Conservation (phyloP, 2,329 filamentous ascomycete species). For the Trichoderma sp. region DNA sequence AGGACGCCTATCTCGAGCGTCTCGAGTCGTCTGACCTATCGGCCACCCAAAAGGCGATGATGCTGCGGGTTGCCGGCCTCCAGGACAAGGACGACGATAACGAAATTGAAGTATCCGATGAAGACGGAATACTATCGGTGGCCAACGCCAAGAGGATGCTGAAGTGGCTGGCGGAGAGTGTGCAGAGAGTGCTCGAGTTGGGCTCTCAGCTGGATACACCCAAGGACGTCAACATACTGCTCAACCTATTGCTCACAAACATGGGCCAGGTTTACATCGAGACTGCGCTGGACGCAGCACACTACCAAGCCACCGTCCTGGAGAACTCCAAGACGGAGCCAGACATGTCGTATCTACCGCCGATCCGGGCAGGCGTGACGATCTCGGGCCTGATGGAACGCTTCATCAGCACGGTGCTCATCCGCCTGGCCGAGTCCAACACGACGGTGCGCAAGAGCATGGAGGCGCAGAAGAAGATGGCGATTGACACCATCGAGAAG, state of each 20-base stretch:
- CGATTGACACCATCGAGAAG: conserved; percentile 77
- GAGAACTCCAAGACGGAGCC: conserved; percentile 83
- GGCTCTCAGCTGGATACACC: conserved; percentile 85
- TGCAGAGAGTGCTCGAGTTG: conserved; percentile 88
- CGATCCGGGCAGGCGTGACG: conserved; percentile 78
- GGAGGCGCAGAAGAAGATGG: conserved; percentile 76
- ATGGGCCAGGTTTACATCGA: conserved; percentile 83
- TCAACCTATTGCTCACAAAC: conserved; percentile 79
- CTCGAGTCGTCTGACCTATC: conserved; percentile 88
- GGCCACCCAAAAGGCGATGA: conserved; percentile 83
- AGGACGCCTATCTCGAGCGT: conserved; percentile 87
- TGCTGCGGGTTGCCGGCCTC: conserved; percentile 84
- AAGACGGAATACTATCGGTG: conserved; percentile 81
- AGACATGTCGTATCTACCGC: conserved; percentile 80
- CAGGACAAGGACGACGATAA: conserved; percentile 75
- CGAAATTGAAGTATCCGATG: conserved; percentile 87
- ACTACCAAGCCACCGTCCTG: conserved; percentile 73
- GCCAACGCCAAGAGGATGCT: conserved; percentile 97
- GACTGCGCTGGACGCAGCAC: conserved; percentile 67
- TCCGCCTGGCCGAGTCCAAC: conserved; percentile 85
- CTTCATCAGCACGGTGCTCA: conserved; percentile 85
- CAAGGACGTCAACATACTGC: conserved; percentile 85
- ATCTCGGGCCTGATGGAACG: conserved; percentile 93
- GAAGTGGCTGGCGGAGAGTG: conserved; percentile 94
- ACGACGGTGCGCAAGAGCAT: conserved; percentile 88